Percentiles rank a stretch among this genome's conserved stretches.
phyloP scores from a whole-genome alignment of 2,329 filamentous ascomycete genomes.

The Penicillium sp. region DNA sequence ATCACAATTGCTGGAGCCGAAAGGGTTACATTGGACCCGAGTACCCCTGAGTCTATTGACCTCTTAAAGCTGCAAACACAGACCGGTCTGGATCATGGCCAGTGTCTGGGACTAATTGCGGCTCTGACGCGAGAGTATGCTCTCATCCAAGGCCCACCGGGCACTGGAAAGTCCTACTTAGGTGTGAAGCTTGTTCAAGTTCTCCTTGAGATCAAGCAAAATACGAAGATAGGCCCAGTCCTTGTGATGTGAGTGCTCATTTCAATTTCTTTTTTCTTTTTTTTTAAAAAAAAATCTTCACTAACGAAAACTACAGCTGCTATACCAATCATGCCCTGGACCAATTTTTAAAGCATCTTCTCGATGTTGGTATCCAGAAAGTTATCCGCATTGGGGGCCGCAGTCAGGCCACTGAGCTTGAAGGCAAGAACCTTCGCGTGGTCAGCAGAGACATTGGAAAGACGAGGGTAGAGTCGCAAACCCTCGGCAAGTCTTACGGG shows the following conservation, averaged over 20 bases:
- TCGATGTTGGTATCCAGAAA: constrained; percentile 48
- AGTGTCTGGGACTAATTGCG: constrained; percentile 12
- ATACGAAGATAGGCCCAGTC: too few species aligned
- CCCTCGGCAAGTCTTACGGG: too few species aligned
- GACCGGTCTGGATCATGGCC: constrained; percentile 11
- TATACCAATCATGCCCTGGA: constrained; percentile 55
- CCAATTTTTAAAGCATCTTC: constrained; percentile 64
- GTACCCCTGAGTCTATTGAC: constrained; percentile 3
- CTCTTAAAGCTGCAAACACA: constrained; percentile 1
- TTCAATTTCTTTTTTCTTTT: too few species aligned
- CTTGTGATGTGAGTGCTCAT: too few species aligned
- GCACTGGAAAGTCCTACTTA: constrained; percentile 12
- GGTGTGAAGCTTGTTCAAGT: constrained; percentile 11
- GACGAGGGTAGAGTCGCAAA: too few species aligned
- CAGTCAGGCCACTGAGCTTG: too few species aligned
- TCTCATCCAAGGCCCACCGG: constrained; percentile 15
- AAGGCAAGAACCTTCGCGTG: too few species aligned
- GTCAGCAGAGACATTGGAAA: too few species aligned
- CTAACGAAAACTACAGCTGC: too few species aligned
- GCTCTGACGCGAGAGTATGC: constrained; percentile 17
- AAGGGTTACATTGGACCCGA: neutral
- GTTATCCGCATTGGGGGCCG: too few species aligned
- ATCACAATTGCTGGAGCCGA: neutral
- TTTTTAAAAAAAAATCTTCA: too few species aligned
- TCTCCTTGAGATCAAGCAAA: too few species aligned